Conservation (phyloP, 352 stramenopile genomes). For the Phytopythium oedochilum region DNA sequence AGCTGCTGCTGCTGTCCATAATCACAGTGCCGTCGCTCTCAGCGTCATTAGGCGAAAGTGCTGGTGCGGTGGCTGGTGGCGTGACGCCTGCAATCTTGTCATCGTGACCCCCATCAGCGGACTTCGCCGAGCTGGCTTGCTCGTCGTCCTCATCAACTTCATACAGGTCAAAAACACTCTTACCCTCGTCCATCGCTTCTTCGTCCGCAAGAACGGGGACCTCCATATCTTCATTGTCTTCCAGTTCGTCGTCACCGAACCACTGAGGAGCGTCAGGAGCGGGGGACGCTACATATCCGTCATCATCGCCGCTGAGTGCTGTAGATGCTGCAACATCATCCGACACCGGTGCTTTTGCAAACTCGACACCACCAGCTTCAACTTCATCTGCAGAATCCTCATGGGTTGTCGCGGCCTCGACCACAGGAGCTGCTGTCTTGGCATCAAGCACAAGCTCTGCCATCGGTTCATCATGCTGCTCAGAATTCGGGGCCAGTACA, state of each 20-base stretch:
- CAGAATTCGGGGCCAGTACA: background rate
- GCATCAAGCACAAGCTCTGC: background rate
- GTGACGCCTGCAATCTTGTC: background rate
- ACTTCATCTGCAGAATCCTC: background rate
- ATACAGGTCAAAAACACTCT: constrained; percentile 11
- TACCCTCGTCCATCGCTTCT: constrained; percentile 13
- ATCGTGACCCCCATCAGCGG: constrained; percentile 9
- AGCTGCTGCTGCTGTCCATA: constrained; percentile 13
- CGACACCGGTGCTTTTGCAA: background rate
- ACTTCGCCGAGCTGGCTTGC: background rate
- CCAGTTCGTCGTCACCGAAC: constrained; percentile 30
- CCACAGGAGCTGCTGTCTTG: background rate
- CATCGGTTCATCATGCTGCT: constrained; percentile 1
- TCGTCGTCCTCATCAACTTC: constrained; percentile 4
- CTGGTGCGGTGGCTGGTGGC: background rate
- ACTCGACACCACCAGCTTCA: background rate
- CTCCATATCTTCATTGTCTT: constrained; percentile 11
- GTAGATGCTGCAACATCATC: constrained; percentile 4
- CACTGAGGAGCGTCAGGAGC: constrained; percentile 23
- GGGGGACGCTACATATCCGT: constrained; percentile 6
- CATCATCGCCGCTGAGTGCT: constrained; percentile 10
- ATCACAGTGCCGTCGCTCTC: constrained; percentile 28
- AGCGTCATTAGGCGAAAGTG: background rate
- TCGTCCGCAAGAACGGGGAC: constrained; percentile 10
- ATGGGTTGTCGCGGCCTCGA: background rate